Base-by-base conservation (phyloP, 768 basidiomycete genomes). In the Filobasidium floriforme region DNA sequence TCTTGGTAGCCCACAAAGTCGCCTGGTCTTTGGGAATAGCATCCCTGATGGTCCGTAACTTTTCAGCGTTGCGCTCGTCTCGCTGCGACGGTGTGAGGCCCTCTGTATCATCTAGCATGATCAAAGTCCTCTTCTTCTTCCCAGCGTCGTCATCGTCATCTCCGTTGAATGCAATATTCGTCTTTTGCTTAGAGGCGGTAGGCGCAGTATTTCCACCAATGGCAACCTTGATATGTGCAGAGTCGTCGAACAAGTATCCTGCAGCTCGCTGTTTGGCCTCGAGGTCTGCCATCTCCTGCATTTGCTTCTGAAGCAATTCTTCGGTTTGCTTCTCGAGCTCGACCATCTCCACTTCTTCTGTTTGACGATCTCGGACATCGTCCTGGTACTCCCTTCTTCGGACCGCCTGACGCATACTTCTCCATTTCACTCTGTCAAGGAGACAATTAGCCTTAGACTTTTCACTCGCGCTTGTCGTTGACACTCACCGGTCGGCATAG, bases 281-380 rank as follows among this genome's bases (percentile, higher is more conserved):
- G 32, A 94, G 81, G 1, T 89, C 88, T 70, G 92, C 90, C 87
- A 94, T 89, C 77, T 97, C 92, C 69, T 90, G 90, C 90, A 94
- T 92, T 74, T 96, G 92, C 63, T 87, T 84, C 41, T 90, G 89
- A 67, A 97, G 82, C 83, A 98, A 96, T 69, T 86, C 88, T 78
- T 97, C 94, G 0, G 91, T 92, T 79, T 97, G 92, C 59, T 86
- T 84, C 41, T 90, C 86, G 26, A 96, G 82, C 71, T 90, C 89
- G 75, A 89, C 92, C 9, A 86, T 85, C 78, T 96, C 91, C 61
- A 88, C 87, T 55, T 88, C 87, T 79, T 96, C 93, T 66, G 86
- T 86, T 32, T 84, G 80, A 18, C 89, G 85, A 41, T 90, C 92
- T 69, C 89, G 87, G 18, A 85, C 84, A 78, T 98, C 93, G 0